Conservation (phyloP, 2,329 filamentous ascomycete genomes). For the Fusarium torreyae region DNA sequence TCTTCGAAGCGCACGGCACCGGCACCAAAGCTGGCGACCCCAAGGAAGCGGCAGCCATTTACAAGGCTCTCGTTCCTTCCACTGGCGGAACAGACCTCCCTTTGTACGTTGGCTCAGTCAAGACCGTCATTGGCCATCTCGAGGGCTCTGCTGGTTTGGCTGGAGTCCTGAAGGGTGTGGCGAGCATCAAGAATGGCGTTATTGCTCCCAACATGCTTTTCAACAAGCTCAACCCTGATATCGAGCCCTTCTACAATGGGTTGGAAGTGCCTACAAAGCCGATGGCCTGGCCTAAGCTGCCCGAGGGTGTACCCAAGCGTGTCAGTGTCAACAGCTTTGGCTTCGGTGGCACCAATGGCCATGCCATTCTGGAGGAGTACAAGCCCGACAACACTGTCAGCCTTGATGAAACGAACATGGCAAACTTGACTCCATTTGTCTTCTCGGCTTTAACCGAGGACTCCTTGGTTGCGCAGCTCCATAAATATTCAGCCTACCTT, state of each 20-base stretch:
- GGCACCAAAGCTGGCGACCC: slow-evolving; percentile 25
- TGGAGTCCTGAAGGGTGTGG: neutral
- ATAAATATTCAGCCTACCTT: too few species aligned
- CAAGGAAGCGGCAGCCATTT: slow-evolving; percentile 21
- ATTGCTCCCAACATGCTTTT: slow-evolving; percentile 24
- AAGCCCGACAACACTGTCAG: too few species aligned
- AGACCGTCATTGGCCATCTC: slow-evolving; percentile 19
- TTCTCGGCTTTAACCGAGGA: too few species aligned
- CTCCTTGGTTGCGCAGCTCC: too few species aligned
- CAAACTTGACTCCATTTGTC: too few species aligned
- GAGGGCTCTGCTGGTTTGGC: slow-evolving; percentile 14
- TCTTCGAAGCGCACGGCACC: too few species aligned
- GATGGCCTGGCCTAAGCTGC: slow-evolving; percentile 44
- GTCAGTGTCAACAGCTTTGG: slow-evolving; percentile 58
- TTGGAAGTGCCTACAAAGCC: slow-evolving; percentile 47
- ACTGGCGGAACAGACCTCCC: neutral
- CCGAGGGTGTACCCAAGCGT: slow-evolving; percentile 21
- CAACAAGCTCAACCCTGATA: slow-evolving; percentile 45
- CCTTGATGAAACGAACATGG: too few species aligned
- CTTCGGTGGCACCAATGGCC: slow-evolving; percentile 57
- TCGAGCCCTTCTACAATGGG: neutral
- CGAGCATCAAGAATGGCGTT: neutral
- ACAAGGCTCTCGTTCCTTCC: neutral
- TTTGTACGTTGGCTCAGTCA: slow-evolving; percentile 15
- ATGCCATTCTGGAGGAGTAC: slow-evolving; percentile 41